phyloP scores from a whole-genome alignment of 352 stramenopile species.

The Globisporangium nodosum region DNA sequence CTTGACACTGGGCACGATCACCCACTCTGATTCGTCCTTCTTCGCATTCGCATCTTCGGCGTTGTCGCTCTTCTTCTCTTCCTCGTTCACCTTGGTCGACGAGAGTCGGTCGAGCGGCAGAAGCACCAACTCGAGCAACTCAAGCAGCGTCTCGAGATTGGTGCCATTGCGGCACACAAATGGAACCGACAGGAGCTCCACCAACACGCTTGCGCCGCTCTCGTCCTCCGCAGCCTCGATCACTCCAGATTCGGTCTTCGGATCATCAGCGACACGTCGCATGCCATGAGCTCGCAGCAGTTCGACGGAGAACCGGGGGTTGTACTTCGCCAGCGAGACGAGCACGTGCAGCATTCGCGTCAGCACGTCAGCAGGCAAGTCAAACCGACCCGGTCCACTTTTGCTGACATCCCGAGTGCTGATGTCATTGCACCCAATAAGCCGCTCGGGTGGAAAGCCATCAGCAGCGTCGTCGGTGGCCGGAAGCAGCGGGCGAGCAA shows the following conservation, averaged over 20 bases:
- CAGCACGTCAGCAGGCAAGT: constrained; percentile 82
- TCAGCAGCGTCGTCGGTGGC: constrained; percentile 17
- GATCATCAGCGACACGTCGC: constrained; percentile 17
- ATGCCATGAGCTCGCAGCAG: constrained; percentile 73
- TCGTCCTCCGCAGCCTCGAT: constrained; percentile 10
- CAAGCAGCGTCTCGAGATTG: constrained; percentile 91
- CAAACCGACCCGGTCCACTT: neutral
- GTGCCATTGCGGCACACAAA: constrained; percentile 85
- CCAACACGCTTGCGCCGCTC: constrained; percentile 56
- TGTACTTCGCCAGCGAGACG: constrained; percentile 88
- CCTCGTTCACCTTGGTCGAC: constrained; percentile 12
- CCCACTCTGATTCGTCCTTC: constrained; percentile 45
- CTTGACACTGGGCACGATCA: constrained; percentile 55
- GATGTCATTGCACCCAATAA: constrained; percentile 44
- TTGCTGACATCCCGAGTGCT: constrained; percentile 5
- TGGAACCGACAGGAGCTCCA: constrained; percentile 87
- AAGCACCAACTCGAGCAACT: constrained; percentile 88
- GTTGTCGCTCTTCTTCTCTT: constrained; percentile 13
- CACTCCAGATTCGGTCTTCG: neutral
- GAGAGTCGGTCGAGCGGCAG: constrained; percentile 78
- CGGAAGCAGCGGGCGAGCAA: constrained; percentile 35
- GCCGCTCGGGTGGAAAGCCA: constrained; percentile 46
- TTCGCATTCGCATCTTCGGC: constrained; percentile 17
- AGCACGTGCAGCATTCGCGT: constrained; percentile 87
- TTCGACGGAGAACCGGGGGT: constrained; percentile 86